Conservation (phyloP, 345 rosid genomes). For the Brassica napus region DNA sequence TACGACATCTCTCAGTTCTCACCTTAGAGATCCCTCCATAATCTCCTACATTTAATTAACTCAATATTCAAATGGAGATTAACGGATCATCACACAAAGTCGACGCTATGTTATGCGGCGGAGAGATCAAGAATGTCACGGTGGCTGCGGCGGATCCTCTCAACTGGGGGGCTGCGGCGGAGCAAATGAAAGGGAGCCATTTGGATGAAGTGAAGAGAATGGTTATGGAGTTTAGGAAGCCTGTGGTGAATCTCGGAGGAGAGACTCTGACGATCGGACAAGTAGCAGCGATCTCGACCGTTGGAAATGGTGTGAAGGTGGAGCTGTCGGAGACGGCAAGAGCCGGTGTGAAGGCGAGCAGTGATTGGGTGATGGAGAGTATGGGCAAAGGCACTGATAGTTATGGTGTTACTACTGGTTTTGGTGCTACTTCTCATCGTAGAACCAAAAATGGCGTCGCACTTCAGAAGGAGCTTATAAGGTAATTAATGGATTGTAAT, state of each 20-base stretch:
- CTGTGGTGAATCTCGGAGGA: constrained; percentile 65
- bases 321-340: constrained; percentile 59
- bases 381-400: constrained; percentile 74
- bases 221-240: constrained; percentile 66
- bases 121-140: constrained; percentile 25
- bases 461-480: constrained; percentile 70
- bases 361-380: constrained; percentile 83
- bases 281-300: constrained; percentile 57
- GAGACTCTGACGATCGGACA: constrained; percentile 79
- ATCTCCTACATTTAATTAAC: constrained; percentile 22
- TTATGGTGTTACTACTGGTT: constrained; percentile 77
- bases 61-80: constrained; percentile 27
- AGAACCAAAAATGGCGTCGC: constrained; percentile 77
- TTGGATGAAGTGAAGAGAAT: constrained; percentile 77
- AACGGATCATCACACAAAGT: constrained; percentile 22
- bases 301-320: constrained; percentile 43
- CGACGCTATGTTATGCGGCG: constrained; percentile 37
- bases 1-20: background rate
- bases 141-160: constrained; percentile 51
- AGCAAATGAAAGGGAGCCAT: constrained; percentile 80
- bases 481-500: constrained; percentile 39
- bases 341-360: constrained; percentile 64
- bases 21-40: constrained; percentile 14
- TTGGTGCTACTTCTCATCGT: constrained; percentile 75
- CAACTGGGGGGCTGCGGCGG: constrained; percentile 71